Base-by-base conservation (phyloP, 495 filamentous ascomycete genomes). In the Talaromyces nanjingensis region DNA sequence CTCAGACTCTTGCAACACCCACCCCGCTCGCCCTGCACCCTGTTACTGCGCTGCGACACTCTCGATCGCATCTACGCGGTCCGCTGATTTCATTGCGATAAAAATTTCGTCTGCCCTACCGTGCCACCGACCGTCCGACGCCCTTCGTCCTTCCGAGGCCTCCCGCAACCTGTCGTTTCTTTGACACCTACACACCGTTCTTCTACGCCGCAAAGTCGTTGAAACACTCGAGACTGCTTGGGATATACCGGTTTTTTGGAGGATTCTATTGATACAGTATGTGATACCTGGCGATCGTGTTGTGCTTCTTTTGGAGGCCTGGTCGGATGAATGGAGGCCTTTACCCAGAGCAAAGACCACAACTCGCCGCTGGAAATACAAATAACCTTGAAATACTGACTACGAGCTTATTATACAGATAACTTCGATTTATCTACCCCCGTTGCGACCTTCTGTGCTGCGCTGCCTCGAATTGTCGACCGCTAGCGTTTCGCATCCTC, bases 111-210 rank as follows among this genome's bases (percentile, higher is more conserved):
- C 29, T 33, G 6, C 14, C 42, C 14, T 14, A 42, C 39, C 25
- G 42, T 29, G 12, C 25, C 45, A 34, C 24, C 60, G 45, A 53
- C 27, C 60, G 25, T 53, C 18, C 47, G 45, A 54, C 60, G 45
- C 47, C 47, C 60, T 31, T 52, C 29, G 25, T 54, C n/a, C 14
- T 62, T 22, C 60, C 60, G 60, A 62, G 45, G 22, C 45, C 60
- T 62, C 60, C 60, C 39, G 60, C 60, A 54, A 62, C n/a, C 27
- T 62, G 60, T 62, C 60, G 20, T 11, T 20, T 62, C 59, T 49
- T 62, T 8, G 29, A 62, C 60, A 20, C 22, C 12, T 18, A 12
- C 60, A n/a, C 45, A 54, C 45, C 60, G 60, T 6, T 6, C 47
- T 22, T 20, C 12, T 33, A 27, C 53, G 24, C 24, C 7, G 45